These are phyloP conservation scores for Auricularia sp. DNA, from an alignment of 768 basidiomycete genomes.

Conservation along the genomic window DNA sequence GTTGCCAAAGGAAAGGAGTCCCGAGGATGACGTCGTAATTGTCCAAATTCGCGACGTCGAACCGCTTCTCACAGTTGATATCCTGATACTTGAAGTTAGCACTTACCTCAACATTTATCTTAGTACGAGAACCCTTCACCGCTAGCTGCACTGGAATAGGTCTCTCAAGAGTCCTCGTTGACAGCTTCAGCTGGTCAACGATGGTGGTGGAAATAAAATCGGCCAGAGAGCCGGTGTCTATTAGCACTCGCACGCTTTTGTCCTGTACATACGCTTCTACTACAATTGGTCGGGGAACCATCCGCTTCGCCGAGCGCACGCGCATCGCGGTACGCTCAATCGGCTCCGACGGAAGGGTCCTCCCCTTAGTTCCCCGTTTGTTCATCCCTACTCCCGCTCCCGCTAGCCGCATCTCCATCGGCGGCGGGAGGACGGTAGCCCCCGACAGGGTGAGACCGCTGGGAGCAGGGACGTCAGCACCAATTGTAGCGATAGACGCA, in stretches of 20 bases:
- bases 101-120: constrained; percentile 3
- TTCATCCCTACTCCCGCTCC: not conserved
- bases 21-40: constrained; percentile 29
- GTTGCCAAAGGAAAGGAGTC: constrained; percentile 27
- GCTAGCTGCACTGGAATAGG: constrained; percentile 9
- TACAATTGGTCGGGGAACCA: constrained; percentile 4
- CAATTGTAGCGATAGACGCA: no score
- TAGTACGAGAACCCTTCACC: constrained; percentile 5
- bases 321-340: constrained; percentile 8
- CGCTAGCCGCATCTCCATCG: no score
- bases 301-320: constrained; percentile 3
- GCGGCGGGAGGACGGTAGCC: not conserved
- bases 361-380: no score
- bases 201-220: constrained; percentile 11
- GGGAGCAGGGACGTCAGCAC: no score
- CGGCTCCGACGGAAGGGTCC: not conserved
- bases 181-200: constrained; percentile 7
- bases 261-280: constrained; percentile 7
- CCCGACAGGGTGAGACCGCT: not conserved
- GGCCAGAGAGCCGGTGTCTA: constrained; percentile 9
- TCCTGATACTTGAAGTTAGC: constrained; percentile 7
- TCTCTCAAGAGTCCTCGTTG: not conserved
- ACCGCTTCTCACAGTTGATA: not conserved
- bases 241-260: not conserved
- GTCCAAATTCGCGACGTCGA: constrained; percentile 29